phyloP scores from a whole-genome alignment of 305 asterid species.

The Solanum hybrid region DNA sequence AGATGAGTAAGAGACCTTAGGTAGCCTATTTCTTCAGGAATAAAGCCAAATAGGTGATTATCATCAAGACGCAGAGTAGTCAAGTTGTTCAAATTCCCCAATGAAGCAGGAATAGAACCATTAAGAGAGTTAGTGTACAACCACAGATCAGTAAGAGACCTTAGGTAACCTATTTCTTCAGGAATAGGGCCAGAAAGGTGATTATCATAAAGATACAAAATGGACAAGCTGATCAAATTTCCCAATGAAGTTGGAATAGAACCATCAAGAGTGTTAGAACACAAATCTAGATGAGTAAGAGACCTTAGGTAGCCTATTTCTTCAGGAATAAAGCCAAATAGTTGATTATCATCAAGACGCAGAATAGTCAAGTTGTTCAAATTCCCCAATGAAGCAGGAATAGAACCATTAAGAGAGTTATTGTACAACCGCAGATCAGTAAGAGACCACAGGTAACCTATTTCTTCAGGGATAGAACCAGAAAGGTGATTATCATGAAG shows the following conservation, averaged over 20 bases:
- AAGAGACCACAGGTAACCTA: neutral
- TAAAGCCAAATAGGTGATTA: neutral
- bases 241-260: neutral
- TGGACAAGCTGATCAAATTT: neutral
- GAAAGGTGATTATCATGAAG: neutral
- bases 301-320: neutral
- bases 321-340: neutral
- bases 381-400: neutral
- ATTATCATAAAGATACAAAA: neutral
- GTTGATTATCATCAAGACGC: no score
- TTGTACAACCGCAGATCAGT: neutral
- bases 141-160: no score
- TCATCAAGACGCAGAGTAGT: neutral
- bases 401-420: neutral
- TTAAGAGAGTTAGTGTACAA: neutral
- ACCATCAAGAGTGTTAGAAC: neutral
- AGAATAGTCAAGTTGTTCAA: no score
- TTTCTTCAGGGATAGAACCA: neutral
- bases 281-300: neutral
- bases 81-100: neutral
- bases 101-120: neutral
- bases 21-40: neutral
- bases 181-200: neutral
- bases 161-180: no score
- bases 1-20: no score